A percentile compares a stretch with the other conserved stretches of the same genome.
Conservation (phyloP, 2,329 filamentous ascomycete genomes). For the Botryotinia calthae region DNA sequence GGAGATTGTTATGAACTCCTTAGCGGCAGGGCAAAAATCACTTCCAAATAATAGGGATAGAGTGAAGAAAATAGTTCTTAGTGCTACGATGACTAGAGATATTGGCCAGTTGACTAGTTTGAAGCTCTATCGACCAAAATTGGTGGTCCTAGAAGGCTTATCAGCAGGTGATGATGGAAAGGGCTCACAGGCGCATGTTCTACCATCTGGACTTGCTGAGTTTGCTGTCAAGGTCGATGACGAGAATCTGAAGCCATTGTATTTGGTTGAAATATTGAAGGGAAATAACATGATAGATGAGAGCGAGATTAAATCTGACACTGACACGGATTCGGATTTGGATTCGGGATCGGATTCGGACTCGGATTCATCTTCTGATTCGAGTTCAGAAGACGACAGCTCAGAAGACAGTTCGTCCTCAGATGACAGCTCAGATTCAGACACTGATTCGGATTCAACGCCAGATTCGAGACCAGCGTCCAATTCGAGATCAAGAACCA, state of each 20-base stretch:
- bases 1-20: slow-evolving; percentile 66
- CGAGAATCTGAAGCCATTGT: slow-evolving; percentile 73
- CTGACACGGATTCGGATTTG: slow-evolving; percentile 30
- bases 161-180: slow-evolving; percentile 34
- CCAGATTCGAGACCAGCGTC: neutral
- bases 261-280: slow-evolving; percentile 73
- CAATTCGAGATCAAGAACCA: neutral
- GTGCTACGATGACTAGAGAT: slow-evolving; percentile 88
- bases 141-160: slow-evolving; percentile 68
- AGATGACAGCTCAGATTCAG: slow-evolving; percentile 12
- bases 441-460: slow-evolving; percentile 18
- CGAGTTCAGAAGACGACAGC: slow-evolving; percentile 18
- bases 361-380: slow-evolving; percentile 21
- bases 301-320: slow-evolving; percentile 38
- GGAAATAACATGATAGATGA: slow-evolving; percentile 48
- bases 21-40: slow-evolving; percentile 26
- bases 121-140: slow-evolving; percentile 67
- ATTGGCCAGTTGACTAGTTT: slow-evolving; percentile 74
- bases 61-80: slow-evolving; percentile 82
- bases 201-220: slow-evolving; percentile 65
- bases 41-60: slow-evolving; percentile 2
- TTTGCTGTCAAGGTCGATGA: slow-evolving; percentile 66
- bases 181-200: slow-evolving; percentile 48
- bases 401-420: slow-evolving; percentile 11
- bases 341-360: slow-evolving; percentile 20